These are phyloP conservation scores for Chenopodium album DNA, from an alignment of 148 eudicot genomes.

Conservation along the genomic window DNA sequence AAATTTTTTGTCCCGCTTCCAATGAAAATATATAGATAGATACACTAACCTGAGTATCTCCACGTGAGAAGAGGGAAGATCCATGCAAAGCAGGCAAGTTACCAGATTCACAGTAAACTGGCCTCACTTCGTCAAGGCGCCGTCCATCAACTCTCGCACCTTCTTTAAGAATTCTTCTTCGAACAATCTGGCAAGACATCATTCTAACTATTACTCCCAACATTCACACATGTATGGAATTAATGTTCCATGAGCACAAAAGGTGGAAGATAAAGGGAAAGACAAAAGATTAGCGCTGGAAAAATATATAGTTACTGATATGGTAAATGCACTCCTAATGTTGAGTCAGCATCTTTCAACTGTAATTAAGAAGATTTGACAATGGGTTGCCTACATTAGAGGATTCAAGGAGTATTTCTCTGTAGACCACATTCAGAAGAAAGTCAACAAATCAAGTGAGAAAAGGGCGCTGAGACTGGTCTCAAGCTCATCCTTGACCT, in stretches of 20 bases:
- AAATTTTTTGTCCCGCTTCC: not conserved
- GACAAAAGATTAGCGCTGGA: not conserved
- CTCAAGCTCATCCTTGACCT: too few relatives aligned
- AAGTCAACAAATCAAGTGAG: too few relatives aligned
- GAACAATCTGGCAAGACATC: conserved; percentile 60
- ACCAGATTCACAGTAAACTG: conserved; percentile 88
- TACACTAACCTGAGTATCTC: conserved; percentile 83
- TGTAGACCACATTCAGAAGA: not conserved
- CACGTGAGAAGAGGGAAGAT: conserved; percentile 85
- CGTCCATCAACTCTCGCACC: conserved; percentile 92
- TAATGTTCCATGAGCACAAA: not conserved
- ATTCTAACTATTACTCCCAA: not conserved
- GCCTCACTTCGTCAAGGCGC: conserved; percentile 87
- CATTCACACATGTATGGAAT: not conserved
- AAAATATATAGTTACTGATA: not conserved
- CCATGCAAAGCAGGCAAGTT: conserved; percentile 78
- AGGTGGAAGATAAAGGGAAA: not conserved
- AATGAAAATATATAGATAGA: not conserved
- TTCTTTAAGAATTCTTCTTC: conserved; percentile 75
- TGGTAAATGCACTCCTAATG: not conserved
- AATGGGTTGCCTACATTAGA: not conserved
- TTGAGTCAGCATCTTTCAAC: not conserved
- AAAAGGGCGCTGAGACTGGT: too few relatives aligned
- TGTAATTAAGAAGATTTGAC: not conserved
- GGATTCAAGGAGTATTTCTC: not conserved